Conservation (phyloP, 2,329 filamentous ascomycete genomes). For the Exophiala lecanii-corni region DNA sequence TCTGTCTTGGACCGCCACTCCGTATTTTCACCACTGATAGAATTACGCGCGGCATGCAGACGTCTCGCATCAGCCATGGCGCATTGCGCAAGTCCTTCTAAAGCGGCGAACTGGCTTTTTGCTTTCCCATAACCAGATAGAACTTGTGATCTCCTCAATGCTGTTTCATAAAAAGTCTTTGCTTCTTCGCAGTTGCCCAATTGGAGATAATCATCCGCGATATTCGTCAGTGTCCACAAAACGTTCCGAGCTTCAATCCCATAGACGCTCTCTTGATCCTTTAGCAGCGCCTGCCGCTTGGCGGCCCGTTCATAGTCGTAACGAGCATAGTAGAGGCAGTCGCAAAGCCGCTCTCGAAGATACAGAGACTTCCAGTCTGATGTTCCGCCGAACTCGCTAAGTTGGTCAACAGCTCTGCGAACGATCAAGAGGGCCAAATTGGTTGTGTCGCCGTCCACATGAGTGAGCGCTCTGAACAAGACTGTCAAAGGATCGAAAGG, state of each 20-base stretch:
- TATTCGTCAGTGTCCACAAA: slow-evolving; percentile 14
- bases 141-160: slow-evolving; percentile 4
- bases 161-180: slow-evolving; percentile 1
- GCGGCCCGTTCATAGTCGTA: neutral
- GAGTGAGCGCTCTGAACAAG: neutral
- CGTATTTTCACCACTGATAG: too few species aligned
- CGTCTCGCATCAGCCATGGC: too few species aligned
- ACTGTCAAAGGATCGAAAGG: neutral
- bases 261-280: slow-evolving; percentile 10
- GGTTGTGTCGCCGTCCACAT: slow-evolving; percentile 2
- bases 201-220: slow-evolving; percentile 11
- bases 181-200: slow-evolving; percentile 4
- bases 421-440: slow-evolving; percentile 3
- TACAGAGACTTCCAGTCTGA: slow-evolving; percentile 12
- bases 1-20: too few species aligned
- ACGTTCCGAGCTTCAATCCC: slow-evolving; percentile 9
- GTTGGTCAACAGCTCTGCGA: neutral
- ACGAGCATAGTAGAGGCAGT: slow-evolving; percentile 10
- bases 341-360: slow-evolving; percentile 12
- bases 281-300: slow-evolving; percentile 4
- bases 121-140: slow-evolving; percentile 8
- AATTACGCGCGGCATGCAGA: too few species aligned
- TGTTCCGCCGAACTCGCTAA: neutral
- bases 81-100: slow-evolving; percentile 13
- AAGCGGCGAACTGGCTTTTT: slow-evolving; percentile 11